A percentile compares a stretch with the other conserved stretches of the same genome.
Conservation (phyloP, 495 filamentous ascomycete species). For the Xylaria curta region DNA sequence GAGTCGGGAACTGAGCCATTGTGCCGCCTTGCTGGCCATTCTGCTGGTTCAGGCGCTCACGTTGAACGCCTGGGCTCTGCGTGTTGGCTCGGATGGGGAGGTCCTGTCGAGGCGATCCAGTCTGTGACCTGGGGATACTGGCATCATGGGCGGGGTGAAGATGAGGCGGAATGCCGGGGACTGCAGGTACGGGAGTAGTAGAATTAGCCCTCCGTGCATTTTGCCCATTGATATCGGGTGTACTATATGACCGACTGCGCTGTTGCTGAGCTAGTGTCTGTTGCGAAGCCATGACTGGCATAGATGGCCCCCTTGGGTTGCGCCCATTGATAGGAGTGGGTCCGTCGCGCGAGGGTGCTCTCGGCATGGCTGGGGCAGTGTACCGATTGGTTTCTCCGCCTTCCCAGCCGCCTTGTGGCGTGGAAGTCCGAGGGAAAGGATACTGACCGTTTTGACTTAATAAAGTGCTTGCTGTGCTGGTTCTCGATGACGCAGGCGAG, state of each 20-base stretch:
- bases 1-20: slow-evolving; percentile 55
- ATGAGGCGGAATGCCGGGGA: slow-evolving; percentile 63
- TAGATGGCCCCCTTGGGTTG: slow-evolving; percentile 75
- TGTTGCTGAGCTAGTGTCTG: slow-evolving; percentile 62
- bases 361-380: slow-evolving; percentile 84
- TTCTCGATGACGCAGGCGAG: slow-evolving; percentile 81
- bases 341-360: slow-evolving; percentile 80
- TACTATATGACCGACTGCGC: slow-evolving; percentile 67
- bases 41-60: slow-evolving; percentile 46
- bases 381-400: slow-evolving; percentile 77
- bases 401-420: slow-evolving; percentile 65
- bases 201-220: slow-evolving; percentile 41
- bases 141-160: slow-evolving; percentile 62
- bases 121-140: slow-evolving; percentile 59
- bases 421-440: slow-evolving; percentile 77
- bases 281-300: slow-evolving; percentile 73
- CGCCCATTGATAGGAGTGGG: slow-evolving; percentile 68
- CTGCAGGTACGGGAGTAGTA: slow-evolving; percentile 53
- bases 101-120: slow-evolving; percentile 59
- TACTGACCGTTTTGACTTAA: slow-evolving; percentile 70
- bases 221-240: slow-evolving; percentile 64
- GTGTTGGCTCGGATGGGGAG: slow-evolving; percentile 58
- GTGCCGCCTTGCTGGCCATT: slow-evolving; percentile 45
- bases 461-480: slow-evolving; percentile 64
- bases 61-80: slow-evolving; percentile 58